Conservation (phyloP, 2,329 filamentous ascomycete genomes). For the Alternaria panax region DNA sequence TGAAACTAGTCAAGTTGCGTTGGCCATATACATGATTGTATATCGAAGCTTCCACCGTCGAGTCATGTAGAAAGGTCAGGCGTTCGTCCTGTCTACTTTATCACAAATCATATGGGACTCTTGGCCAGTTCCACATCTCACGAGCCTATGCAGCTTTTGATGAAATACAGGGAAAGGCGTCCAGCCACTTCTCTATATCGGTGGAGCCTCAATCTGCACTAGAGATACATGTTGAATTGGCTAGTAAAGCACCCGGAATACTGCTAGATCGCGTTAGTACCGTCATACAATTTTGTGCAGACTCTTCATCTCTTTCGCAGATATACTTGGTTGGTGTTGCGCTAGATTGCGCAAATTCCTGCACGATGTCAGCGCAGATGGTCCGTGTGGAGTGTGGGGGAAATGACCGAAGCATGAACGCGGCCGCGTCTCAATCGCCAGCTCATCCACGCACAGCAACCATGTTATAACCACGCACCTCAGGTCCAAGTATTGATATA, state of each 20-base stretch:
- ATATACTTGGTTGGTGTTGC: neutral
- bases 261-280: neutral
- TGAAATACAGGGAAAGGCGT: neutral
- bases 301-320: neutral
- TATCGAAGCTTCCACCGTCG: neutral
- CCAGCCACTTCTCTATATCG: neutral
- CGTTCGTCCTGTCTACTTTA: neutral
- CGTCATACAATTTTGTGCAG: neutral
- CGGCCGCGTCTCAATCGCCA: neutral
- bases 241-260: neutral
- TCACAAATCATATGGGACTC: neutral
- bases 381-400: conserved; percentile 1
- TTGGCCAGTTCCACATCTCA: neutral
- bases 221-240: neutral
- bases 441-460: neutral
- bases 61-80: neutral
- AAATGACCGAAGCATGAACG: neutral
- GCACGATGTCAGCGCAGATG: neutral
- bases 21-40: neutral
- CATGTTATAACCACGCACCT: neutral
- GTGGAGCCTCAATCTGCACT: neutral
- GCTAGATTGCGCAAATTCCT: conserved; percentile 20
- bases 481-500: neutral
- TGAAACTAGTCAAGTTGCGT: neutral
- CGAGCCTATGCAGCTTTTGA: neutral